phyloP scores from a whole-genome alignment of 352 stramenopile species.

The Globisporangium middletonii region DNA sequence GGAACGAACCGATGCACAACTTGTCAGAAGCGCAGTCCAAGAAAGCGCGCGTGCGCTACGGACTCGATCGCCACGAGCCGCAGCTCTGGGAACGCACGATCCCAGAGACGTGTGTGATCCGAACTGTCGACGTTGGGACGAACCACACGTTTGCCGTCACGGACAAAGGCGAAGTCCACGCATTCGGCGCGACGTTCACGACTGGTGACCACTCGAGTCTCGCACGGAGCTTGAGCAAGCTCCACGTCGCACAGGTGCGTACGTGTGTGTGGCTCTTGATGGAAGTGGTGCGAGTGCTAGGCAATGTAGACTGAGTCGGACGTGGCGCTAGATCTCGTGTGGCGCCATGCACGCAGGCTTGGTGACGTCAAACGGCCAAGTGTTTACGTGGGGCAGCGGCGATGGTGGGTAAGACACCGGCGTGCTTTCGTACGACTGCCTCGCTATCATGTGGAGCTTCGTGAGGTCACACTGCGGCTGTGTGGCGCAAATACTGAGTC shows the following conservation, averaged over 20 bases:
- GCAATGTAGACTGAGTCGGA: neutral
- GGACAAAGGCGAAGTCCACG: constrained; percentile 40
- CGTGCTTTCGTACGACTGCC: neutral
- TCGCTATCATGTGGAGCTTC: neutral
- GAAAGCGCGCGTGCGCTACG: constrained; percentile 56
- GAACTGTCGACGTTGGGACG: constrained; percentile 52
- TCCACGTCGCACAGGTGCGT: constrained; percentile 53
- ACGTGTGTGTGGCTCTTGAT: no score
- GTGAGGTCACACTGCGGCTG: neutral
- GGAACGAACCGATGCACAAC: constrained; percentile 56
- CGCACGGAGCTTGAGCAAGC: constrained; percentile 43
- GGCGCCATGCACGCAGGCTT: constrained; percentile 71
- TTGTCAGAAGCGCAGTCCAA: constrained; percentile 42
- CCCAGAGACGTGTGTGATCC: constrained; percentile 45
- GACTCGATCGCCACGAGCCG: constrained; percentile 50
- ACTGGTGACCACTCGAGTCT: constrained; percentile 55
- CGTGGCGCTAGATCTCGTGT: constrained; percentile 55
- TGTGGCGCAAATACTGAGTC: neutral
- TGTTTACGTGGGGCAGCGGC: constrained; percentile 78
- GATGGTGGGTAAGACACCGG: constrained; percentile 60
- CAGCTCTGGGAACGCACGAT: constrained; percentile 66
- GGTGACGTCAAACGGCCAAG: constrained; percentile 65
- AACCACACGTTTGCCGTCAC: constrained; percentile 71
- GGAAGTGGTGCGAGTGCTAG: neutral
- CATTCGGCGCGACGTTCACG: constrained; percentile 65